Conservation (phyloP, 1,284 basidiomycete genomes). For the Microbotryum violaceum region DNA sequence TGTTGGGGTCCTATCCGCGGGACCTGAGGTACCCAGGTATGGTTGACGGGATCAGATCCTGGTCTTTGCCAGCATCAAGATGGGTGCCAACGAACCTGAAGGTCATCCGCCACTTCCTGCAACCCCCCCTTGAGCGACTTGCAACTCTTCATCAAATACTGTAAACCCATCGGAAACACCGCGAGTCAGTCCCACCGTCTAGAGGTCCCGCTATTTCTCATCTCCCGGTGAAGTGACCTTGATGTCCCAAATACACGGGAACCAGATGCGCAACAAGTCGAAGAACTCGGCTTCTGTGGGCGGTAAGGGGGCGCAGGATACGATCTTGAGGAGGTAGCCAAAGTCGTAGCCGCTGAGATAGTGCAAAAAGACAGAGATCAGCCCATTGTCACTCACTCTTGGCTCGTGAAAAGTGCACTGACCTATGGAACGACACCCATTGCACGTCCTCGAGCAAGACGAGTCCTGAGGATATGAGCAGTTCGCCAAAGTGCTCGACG, state of each 20-base stretch:
- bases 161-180: background rate
- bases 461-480: conserved; percentile 91
- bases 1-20: conserved; percentile 85
- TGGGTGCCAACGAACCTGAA: conserved; percentile 52
- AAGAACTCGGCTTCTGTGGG: conserved; percentile 87
- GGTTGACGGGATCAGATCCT: background rate
- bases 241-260: conserved; percentile 94
- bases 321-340: conserved; percentile 92
- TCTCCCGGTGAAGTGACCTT: conserved; percentile 41
- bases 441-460: conserved; percentile 82
- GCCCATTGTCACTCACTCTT: too few species aligned
- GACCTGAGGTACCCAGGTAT: conserved; percentile 49
- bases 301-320: conserved; percentile 81
- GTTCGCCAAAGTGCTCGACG: conserved; percentile 92
- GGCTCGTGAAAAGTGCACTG: conserved; percentile 43
- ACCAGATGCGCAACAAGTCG: conserved; percentile 81
- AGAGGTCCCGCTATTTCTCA: too few species aligned
- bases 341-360: conserved; percentile 86
- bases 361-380: too few species aligned
- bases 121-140: conserved; percentile 87
- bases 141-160: conserved; percentile 84
- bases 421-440: conserved; percentile 99
- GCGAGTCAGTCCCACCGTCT: background rate
- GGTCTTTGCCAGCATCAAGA: background rate
- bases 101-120: conserved; percentile 92